Percentiles rank a stretch among this genome's conserved stretches.
These are phyloP conservation scores for Calocybe gangraenosa DNA, from an alignment of 768 basidiomycete species.

Conservation along the genomic window DNA sequence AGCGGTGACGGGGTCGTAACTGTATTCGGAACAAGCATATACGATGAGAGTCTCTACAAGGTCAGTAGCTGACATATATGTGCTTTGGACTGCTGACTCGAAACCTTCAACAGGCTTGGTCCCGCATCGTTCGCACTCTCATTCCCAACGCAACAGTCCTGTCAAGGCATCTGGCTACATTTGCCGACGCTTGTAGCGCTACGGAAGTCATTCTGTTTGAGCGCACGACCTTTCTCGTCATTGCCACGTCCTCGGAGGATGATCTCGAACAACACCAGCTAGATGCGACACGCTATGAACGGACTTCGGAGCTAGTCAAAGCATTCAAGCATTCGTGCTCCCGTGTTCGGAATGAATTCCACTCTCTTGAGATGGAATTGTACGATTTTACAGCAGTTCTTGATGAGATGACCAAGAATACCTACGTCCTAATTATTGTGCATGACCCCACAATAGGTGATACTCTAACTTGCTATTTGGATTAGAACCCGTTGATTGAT, in stretches of 20 bases:
- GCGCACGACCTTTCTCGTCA: conserved; percentile 95
- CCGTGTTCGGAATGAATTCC: conserved; percentile 80
- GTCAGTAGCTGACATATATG: conserved; percentile 31
- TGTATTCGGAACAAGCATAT: conserved; percentile 93
- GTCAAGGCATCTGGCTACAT: conserved; percentile 79
- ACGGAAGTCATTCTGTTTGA: conserved; percentile 96
- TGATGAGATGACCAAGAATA: conserved; percentile 90
- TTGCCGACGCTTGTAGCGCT: conserved; percentile 83
- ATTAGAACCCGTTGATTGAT: not conserved
- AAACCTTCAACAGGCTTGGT: conserved; percentile 76
- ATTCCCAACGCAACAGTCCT: conserved; percentile 94
- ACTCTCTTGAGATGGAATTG: conserved; percentile 82
- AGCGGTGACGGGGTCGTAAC: conserved; percentile 59
- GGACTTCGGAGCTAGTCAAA: conserved; percentile 92
- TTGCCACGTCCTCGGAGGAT: conserved; percentile 66
- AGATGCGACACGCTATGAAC: conserved; percentile 73
- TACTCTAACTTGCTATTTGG: not conserved
- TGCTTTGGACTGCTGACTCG: not conserved
- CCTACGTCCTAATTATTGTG: conserved; percentile 86
- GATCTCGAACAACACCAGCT: conserved; percentile 41
- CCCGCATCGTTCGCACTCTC: conserved; percentile 91
- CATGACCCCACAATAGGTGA: conserved; percentile 88
- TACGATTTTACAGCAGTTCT: conserved; percentile 84
- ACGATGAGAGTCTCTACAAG: conserved; percentile 96
- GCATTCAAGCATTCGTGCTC: conserved; percentile 91